Evolutionary conservation across 192 early-diverging fungal genomes (phyloP).

Genomic region (Gonapodya prolifera): DNA sequence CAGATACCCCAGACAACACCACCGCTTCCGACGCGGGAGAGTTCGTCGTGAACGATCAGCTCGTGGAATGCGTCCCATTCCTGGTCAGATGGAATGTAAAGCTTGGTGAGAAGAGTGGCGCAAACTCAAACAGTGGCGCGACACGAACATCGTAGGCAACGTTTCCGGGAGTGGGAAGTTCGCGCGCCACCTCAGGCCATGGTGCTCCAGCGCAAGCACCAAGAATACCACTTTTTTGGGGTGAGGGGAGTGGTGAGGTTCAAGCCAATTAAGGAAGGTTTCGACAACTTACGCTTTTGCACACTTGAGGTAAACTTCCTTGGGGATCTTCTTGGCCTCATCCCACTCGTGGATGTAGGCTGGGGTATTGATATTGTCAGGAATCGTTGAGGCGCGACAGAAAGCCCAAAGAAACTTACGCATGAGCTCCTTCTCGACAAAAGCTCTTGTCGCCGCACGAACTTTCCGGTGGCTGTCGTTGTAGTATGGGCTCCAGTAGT

Average conservation of each 20-base stretch:
- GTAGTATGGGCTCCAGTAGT: slow-evolving; percentile 63
- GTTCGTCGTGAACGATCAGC: slow-evolving; percentile 66
- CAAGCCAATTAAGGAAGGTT: too few species aligned
- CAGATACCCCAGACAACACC: slow-evolving; percentile 68
- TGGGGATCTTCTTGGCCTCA: slow-evolving; percentile 65
- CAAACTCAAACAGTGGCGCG: not conserved
- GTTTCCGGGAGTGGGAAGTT: not conserved
- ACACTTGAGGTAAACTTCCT: slow-evolving; percentile 56
- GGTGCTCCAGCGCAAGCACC: not conserved
- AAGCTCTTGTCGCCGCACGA: slow-evolving; percentile 45
- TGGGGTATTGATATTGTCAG: not conserved
- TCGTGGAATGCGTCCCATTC: slow-evolving; percentile 59
- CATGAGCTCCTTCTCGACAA: slow-evolving; percentile 71
- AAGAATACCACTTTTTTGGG: not conserved
- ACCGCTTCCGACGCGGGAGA: slow-evolving; percentile 66
- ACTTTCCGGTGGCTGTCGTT: slow-evolving; percentile 55
- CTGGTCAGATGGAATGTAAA: slow-evolving; percentile 5
- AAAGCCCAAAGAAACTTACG: slow-evolving; percentile 23
- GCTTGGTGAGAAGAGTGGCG: not conserved
- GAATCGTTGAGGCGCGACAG: slow-evolving; percentile 44
- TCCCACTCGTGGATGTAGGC: slow-evolving; percentile 28
- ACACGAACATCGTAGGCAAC: not conserved
- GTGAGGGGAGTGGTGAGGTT: not conserved
- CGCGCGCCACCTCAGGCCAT: not conserved
- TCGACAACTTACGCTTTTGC: slow-evolving; percentile 31